These are phyloP conservation scores for Talaromyces sp. DNA, from an alignment of 2,329 filamentous ascomycete genomes.

Conservation along the genomic window DNA sequence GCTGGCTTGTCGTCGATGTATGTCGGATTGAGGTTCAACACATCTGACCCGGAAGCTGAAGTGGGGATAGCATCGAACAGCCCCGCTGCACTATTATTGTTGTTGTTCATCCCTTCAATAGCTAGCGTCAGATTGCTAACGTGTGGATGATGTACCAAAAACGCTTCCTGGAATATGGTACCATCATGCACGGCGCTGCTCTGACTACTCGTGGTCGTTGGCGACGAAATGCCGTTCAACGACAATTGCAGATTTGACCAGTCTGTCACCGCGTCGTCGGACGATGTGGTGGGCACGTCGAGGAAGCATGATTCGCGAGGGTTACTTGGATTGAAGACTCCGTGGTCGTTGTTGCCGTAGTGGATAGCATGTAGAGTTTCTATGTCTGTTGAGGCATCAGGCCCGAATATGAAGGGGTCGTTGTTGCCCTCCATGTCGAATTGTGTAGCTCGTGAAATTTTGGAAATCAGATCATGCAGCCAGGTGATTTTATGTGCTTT, in stretches of 20 bases:
- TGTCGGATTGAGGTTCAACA: background rate
- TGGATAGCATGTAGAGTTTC: background rate
- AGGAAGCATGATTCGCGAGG: background rate
- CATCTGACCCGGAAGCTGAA: background rate
- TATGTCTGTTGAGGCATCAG: background rate
- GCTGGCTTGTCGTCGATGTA: background rate
- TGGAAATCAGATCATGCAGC: background rate
- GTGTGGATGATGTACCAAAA: background rate
- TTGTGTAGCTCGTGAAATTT: background rate
- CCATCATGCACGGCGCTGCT: background rate
- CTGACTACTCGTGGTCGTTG: background rate
- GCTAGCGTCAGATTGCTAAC: background rate
- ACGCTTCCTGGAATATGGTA: background rate
- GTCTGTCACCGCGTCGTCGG: background rate
- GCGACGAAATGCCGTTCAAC: background rate
- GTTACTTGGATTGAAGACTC: background rate
- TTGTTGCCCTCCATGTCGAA: background rate
- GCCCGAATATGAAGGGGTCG: constrained; percentile 7
- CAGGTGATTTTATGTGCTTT: background rate
- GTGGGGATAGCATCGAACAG: background rate
- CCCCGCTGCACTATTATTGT: background rate
- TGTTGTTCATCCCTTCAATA: background rate
- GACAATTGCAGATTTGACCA: constrained; percentile 10
- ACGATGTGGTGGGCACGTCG: no score
- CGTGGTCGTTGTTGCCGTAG: background rate